Conservation (phyloP, 768 basidiomycete species). For the Xerocomus potaroensis region DNA sequence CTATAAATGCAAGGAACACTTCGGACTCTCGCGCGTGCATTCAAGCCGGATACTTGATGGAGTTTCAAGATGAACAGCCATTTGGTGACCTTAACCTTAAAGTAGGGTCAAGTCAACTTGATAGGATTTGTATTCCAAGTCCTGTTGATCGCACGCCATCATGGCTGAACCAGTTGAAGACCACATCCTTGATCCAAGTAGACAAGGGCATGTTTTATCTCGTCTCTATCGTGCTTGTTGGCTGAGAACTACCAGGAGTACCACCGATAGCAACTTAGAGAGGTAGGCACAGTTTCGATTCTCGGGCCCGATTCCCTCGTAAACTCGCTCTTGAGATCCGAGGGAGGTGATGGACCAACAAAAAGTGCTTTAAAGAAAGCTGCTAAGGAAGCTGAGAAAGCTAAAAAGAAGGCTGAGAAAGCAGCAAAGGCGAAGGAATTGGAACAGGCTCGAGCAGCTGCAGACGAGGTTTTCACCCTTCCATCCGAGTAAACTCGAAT, state of each 20-base stretch:
- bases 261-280: conserved; percentile 8
- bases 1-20: too few species aligned
- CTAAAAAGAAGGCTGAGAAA: conserved; percentile 82
- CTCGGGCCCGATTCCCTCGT: neutral
- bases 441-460: conserved; percentile 65
- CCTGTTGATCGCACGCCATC: conserved; percentile 1
- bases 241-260: conserved; percentile 4
- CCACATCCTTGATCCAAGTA: neutral
- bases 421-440: conserved; percentile 75
- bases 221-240: neutral
- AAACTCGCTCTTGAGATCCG: conserved; percentile 15
- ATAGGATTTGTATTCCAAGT: conserved; percentile 14
- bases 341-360: conserved; percentile 50
- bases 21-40: too few species aligned
- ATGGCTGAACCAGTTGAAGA: conserved; percentile 13
- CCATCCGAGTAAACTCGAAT: conserved; percentile 32
- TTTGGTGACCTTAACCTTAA: conserved; percentile 18
- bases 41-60: too few species aligned
- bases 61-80: too few species aligned
- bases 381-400: conserved; percentile 88
- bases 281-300: conserved; percentile 6
- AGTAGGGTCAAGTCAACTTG: conserved; percentile 7
- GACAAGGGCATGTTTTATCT: conserved; percentile 4
- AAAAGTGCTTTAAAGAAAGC: conserved; percentile 92
- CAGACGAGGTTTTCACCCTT: conserved; percentile 41